Base-by-base conservation (phyloP, 116 monocot genomes). In the Phalaenopsis hybrid region DNA sequence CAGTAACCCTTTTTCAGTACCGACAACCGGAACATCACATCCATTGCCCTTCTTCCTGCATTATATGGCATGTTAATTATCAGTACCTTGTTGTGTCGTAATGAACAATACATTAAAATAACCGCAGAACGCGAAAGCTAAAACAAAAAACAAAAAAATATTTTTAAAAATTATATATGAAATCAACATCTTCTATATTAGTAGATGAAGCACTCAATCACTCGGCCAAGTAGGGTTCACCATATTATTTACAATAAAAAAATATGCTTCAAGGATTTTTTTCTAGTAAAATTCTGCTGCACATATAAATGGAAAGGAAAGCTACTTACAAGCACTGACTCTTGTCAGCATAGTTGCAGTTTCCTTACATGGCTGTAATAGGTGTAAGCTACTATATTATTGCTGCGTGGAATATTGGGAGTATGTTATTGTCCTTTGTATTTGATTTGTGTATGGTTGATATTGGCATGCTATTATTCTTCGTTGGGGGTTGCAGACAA, bases 41-140 rank as follows among this genome's bases (percentile, higher is more conserved):
- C 44, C 33, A 52, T 81, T 85, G 17, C 78, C 81, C 55, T 85
- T 85, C 81, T 85, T 85, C 78, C 85, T 81, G 81, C 77, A 80
- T 69, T 7, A 65, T 3, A 4, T 5, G 46, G 8, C 8, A 74
- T 41, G 0, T 5, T 16, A 1, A 34, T 75, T 11, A 69, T 69
- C 16, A 70, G 9, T 63, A 1, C 23, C 23, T 63, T 25, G 2
- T 23, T 1, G 23, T 25, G 28, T 4, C 25, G 28, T 28, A 67
- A 7, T 25, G 9, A 67, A 55, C 12, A 0, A 55, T 55, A 4
- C 4, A 55, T 15, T 3, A 13, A 55, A 2, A 55, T 15, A 50
- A 15, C 12, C 3, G 15, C 2, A 15, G 2, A 4, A 55, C 55
- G 15, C 3, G 12, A 11, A 50, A 50, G 2, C 9, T 55, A 55